Evolutionary conservation across 2,329 filamentous ascomycete species (phyloP).

Genomic region (Pseudonectria buxi): DNA sequence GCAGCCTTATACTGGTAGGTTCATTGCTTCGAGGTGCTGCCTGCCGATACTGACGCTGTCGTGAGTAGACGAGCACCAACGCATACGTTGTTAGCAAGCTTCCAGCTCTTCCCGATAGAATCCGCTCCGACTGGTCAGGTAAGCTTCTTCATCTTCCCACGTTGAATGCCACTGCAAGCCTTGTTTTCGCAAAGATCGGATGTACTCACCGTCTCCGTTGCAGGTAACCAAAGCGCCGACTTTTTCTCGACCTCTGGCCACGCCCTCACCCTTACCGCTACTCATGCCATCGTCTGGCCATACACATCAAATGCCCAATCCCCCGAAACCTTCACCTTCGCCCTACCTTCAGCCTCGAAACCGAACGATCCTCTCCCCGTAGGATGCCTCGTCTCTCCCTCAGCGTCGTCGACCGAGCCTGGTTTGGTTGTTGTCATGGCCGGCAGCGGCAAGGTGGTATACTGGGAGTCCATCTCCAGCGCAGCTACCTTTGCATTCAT

Average conservation of each 20-base stretch:
- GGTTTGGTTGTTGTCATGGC: conserved; percentile 84
- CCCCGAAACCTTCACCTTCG: conserved; percentile 73
- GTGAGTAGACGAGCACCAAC: conserved; percentile 65
- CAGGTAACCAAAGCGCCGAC: conserved; percentile 59
- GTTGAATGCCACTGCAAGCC: too few relatives aligned
- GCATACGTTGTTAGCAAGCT: conserved; percentile 83
- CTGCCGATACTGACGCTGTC: too few relatives aligned
- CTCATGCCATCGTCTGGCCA: conserved; percentile 83
- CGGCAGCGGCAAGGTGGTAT: conserved; percentile 75
- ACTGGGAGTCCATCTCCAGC: conserved; percentile 92
- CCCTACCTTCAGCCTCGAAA: conserved; percentile 66
- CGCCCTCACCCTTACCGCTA: conserved; percentile 72
- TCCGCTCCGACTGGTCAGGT: conserved; percentile 62
- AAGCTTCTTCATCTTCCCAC: conserved; percentile 26
- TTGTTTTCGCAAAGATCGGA: background rate
- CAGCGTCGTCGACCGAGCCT: conserved; percentile 70
- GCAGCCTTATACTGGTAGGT: conserved; percentile 58
- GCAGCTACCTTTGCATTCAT: conserved; percentile 79
- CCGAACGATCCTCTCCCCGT: conserved; percentile 68
- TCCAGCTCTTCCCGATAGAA: conserved; percentile 70
- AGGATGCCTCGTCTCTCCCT: conserved; percentile 73
- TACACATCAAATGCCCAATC: conserved; percentile 65
- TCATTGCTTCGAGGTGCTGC: too few relatives aligned
- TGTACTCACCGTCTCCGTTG: conserved; percentile 10
- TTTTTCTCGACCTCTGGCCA: conserved; percentile 62